These are phyloP conservation scores for Colletotrichum simmondsii DNA, from an alignment of 2,329 filamentous ascomycete species.

Conservation along the genomic window DNA sequence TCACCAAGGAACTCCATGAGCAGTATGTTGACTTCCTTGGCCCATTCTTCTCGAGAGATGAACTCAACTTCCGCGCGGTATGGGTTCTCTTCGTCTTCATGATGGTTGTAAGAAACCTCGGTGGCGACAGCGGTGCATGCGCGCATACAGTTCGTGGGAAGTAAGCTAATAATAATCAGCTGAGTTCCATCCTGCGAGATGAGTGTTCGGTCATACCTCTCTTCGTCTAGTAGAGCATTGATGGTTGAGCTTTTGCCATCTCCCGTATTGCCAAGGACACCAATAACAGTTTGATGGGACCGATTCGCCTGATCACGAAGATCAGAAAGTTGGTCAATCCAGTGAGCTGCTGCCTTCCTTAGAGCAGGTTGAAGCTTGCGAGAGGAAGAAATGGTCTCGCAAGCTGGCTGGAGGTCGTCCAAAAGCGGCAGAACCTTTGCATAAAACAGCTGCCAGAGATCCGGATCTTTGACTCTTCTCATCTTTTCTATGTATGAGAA, in stretches of 20 bases:
- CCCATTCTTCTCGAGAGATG: constrained; percentile 62
- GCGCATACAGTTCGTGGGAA: constrained; percentile 61
- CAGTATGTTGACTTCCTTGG: constrained; percentile 59
- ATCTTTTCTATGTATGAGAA: constrained; percentile 2
- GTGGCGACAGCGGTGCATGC: constrained; percentile 72
- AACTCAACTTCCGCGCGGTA: constrained; percentile 71
- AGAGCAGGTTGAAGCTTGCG: neutral
- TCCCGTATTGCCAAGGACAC: constrained; percentile 14
- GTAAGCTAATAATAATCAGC: constrained; percentile 42
- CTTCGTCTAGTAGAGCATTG: constrained; percentile 6
- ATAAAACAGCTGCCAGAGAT: constrained; percentile 1
- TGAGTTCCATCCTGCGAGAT: fast-evolving
- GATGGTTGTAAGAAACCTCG: constrained; percentile 68
- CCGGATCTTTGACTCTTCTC: neutral
- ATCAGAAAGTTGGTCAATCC: neutral
- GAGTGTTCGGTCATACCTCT: neutral
- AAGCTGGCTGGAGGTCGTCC: neutral
- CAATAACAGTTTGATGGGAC: neutral
- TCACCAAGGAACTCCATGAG: constrained; percentile 57
- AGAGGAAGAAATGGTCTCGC: neutral
- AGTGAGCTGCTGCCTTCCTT: neutral
- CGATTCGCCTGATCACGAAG: neutral
- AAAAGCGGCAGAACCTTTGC: neutral
- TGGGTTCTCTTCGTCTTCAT: constrained; percentile 41
- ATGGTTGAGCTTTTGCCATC: constrained; percentile 17